Conservation (phyloP, 495 filamentous ascomycete genomes). For the Neurospora sp. region DNA sequence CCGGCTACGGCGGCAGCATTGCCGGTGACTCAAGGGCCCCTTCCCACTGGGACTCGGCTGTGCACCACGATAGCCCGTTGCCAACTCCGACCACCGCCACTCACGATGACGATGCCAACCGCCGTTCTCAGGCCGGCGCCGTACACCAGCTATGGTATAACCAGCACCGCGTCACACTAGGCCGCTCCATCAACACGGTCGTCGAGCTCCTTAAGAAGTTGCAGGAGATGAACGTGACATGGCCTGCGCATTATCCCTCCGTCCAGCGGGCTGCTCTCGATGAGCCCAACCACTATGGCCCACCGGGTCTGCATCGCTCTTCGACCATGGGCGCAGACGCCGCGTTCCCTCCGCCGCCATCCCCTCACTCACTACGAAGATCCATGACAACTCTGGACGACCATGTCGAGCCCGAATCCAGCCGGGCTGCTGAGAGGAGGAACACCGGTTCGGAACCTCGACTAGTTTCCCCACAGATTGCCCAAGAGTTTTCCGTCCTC, state of each 20-base stretch:
- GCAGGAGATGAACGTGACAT: conserved; percentile 78
- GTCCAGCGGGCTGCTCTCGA: conserved; percentile 52
- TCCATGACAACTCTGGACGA: conserved; percentile 63
- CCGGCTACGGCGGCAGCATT: conserved; percentile 79
- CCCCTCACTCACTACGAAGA: conserved; percentile 49
- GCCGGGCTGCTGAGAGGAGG: conserved; percentile 51
- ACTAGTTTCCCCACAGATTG: conserved; percentile 84
- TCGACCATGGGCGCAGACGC: conserved; percentile 33
- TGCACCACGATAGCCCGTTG: conserved; percentile 58
- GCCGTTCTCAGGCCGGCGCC: conserved; percentile 32
- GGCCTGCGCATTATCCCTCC: conserved; percentile 93
- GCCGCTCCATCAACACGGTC: conserved; percentile 70
- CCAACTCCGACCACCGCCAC: conserved; percentile 17
- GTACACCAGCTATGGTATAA: conserved; percentile 60
- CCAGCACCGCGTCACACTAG: conserved; percentile 76
- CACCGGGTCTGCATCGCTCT: conserved; percentile 46
- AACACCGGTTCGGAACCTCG: conserved; percentile 47
- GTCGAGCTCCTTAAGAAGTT: conserved; percentile 70
- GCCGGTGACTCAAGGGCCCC: conserved; percentile 26
- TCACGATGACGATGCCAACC: conserved; percentile 24
- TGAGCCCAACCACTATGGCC: conserved; percentile 15
- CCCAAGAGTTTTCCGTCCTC: conserved; percentile 88
- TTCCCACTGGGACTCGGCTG: conserved; percentile 30
- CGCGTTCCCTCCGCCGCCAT: conserved; percentile 5
- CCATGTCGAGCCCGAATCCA: conserved; percentile 56